Base-by-base conservation (phyloP, 768 basidiomycete species). In the Leucocoprinus sp. region DNA sequence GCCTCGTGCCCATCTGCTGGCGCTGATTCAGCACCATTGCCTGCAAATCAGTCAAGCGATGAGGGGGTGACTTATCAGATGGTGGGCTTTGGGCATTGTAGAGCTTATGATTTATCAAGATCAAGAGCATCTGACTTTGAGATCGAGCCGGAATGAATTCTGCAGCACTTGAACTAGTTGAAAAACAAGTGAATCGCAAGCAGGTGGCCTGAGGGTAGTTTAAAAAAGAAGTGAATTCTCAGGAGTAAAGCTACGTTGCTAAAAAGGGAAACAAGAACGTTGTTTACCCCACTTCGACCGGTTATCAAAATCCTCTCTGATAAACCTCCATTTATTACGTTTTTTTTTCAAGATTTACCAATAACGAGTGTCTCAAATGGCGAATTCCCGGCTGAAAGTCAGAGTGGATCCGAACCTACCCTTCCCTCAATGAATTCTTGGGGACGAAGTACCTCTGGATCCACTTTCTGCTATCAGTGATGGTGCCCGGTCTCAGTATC, bases 401-500 rank as follows among this genome's bases (percentile, higher is more conserved):
- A n/a, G n/a, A n/a, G n/a, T n/a, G n/a, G n/a, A n/a, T n/a, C n/a
- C n/a, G n/a, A n/a, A n/a, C n/a, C n/a, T n/a, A n/a, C n/a, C n/a
- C n/a, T n/a, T n/a, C n/a, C n/a, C n/a, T n/a, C n/a, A n/a, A n/a
- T n/a, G n/a, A n/a, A n/a, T n/a, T n/a, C n/a, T n/a, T n/a, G n/a
- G n/a, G n/a, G n/a, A n/a, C n/a, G n/a, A n/a, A n/a, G n/a, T n/a
- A n/a, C n/a, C n/a, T n/a, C n/a, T n/a, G 33, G 39, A 24, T 26
- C 21, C 39, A 26, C 15, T 8, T 39, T 43, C 31, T n/a, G n/a
- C n/a, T 31, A 31, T 39, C 45, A 38, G 12, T 18, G 23, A 14
- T 35, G n/a, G n/a, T n/a, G n/a, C n/a, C n/a, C n/a, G n/a, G 41
- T 47, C 46, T 47, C 46, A 39, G 41, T 47, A 35, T 23, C 33